Conservation (phyloP, 106 monocot genomes). For the Dioscorea zingiberensis region DNA sequence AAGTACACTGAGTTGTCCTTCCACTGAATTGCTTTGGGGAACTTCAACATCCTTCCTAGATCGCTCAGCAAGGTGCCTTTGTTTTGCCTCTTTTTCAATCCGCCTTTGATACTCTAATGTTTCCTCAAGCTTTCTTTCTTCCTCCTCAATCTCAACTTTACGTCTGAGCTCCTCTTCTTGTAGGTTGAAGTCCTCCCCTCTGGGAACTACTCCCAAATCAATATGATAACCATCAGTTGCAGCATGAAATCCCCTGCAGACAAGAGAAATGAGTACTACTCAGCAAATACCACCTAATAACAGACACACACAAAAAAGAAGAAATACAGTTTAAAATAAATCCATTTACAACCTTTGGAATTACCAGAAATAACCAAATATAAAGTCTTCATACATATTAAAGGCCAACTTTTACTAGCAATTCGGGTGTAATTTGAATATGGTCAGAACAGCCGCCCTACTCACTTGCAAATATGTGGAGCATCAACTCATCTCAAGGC, state of each 20-base stretch:
- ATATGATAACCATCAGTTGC: constrained; percentile 20
- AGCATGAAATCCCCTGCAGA: constrained; percentile 37
- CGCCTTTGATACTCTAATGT: constrained; percentile 77
- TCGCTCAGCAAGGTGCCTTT: constrained; percentile 62
- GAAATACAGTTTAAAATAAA: neutral
- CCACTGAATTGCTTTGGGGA: neutral
- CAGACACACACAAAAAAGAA: neutral
- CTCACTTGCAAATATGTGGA: too few relatives aligned
- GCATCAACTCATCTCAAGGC: too few relatives aligned
- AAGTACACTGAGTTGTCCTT: neutral
- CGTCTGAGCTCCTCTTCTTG: constrained; percentile 55
- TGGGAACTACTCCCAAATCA: constrained; percentile 20
- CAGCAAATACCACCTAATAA: too few relatives aligned
- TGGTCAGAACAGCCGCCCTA: too few relatives aligned
- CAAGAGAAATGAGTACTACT: neutral
- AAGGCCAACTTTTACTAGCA: too few relatives aligned
- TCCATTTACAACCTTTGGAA: neutral
- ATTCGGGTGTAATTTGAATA: too few relatives aligned
- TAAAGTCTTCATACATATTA: too few relatives aligned
- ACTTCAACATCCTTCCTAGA: constrained; percentile 23
- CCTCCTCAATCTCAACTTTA: constrained; percentile 67
- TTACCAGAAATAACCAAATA: neutral
- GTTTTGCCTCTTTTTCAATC: constrained; percentile 83
- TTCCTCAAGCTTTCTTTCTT: constrained; percentile 90
- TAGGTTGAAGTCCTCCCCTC: constrained; percentile 39